Evolutionary conservation across 352 stramenopile genomes (phyloP).

Genomic region (Phytophthora parvispora): DNA sequence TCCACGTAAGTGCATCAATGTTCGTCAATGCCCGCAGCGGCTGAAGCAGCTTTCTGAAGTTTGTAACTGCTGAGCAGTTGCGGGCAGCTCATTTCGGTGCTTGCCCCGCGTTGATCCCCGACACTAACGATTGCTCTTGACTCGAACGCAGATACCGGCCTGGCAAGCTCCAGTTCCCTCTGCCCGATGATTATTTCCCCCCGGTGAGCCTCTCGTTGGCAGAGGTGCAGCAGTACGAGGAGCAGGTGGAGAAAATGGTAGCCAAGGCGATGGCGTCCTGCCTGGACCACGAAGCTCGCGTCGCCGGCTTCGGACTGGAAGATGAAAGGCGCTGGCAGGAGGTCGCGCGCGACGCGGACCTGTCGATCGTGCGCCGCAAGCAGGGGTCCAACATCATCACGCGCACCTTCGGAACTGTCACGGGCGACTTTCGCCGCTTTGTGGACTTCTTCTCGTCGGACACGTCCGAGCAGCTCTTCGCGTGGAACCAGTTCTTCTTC

Average conservation of each 20-base stretch:
- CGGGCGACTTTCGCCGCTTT: conserved; percentile 62
- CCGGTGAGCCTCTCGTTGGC: conserved; percentile 36
- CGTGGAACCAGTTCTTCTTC: conserved; percentile 80
- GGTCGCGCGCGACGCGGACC: conserved; percentile 34
- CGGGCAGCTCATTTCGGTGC: conserved; percentile 3
- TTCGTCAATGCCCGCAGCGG: too few relatives aligned
- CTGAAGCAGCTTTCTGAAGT: conserved; percentile 33
- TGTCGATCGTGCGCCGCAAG: conserved; percentile 44
- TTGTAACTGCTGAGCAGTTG: conserved; percentile 24
- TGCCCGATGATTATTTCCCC: conserved; percentile 56
- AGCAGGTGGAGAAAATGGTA: conserved; percentile 27
- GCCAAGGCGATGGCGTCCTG: conserved; percentile 37
- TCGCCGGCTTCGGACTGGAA: conserved; percentile 31
- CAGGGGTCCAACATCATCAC: conserved; percentile 33
- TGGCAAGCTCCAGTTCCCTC: conserved; percentile 47
- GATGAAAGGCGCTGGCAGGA: conserved; percentile 39
- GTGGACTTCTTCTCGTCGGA: conserved; percentile 81
- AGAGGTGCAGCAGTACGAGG: conserved; percentile 46
- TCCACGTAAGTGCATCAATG: conserved; percentile 40
- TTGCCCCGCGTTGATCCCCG: not conserved
- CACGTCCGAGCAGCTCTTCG: conserved; percentile 66
- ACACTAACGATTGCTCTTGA: conserved; percentile 14
- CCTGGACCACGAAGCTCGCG: conserved; percentile 37
- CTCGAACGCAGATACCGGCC: conserved; percentile 24
- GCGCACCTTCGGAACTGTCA: conserved; percentile 68